A percentile compares a stretch with the other conserved stretches of the same genome.
phyloP scores from a whole-genome alignment of 352 stramenopile genomes.

The Blastocystis sp. region DNA sequence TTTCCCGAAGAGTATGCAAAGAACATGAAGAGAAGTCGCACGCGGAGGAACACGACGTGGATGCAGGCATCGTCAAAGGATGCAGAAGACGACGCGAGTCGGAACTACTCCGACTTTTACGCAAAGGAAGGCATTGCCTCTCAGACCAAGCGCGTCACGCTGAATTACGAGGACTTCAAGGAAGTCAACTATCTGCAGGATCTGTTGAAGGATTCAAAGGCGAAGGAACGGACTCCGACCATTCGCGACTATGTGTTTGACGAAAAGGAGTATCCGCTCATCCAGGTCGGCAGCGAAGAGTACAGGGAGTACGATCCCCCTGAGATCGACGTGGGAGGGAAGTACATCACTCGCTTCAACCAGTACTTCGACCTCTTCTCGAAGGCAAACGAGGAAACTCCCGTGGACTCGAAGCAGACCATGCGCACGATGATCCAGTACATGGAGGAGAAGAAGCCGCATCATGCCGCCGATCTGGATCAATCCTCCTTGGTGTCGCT shows the following conservation, averaged over 20 bases:
- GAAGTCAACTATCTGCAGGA: slow-evolving; percentile 55
- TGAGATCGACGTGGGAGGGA: background rate
- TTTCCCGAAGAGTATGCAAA: slow-evolving; percentile 61
- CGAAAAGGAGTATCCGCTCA: slow-evolving; percentile 3
- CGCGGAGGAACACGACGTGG: slow-evolving; percentile 14
- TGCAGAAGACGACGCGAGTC: slow-evolving; percentile 15
- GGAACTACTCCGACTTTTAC: slow-evolving; percentile 9
- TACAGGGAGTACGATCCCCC: slow-evolving; percentile 50
- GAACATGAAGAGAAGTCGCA: background rate
- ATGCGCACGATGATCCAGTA: slow-evolving; percentile 14
- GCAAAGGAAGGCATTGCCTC: slow-evolving; percentile 38
- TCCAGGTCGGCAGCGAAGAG: slow-evolving; percentile 6
- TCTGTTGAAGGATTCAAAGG: background rate
- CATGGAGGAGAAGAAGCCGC: background rate
- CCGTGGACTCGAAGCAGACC: background rate
- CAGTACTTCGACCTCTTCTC: slow-evolving; percentile 44
- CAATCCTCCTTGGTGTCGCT: background rate
- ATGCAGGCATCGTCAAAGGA: background rate
- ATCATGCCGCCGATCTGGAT: background rate
- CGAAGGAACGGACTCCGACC: background rate
- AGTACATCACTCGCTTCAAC: slow-evolving; percentile 28
- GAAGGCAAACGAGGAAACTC: background rate
- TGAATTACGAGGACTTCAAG: slow-evolving; percentile 61
- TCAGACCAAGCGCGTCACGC: slow-evolving; percentile 10
- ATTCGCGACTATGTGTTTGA: slow-evolving; percentile 31